Evolutionary conservation across 192 early-diverging fungal genomes (phyloP).

Genomic region (Linnemannia schmuckeri): DNA sequence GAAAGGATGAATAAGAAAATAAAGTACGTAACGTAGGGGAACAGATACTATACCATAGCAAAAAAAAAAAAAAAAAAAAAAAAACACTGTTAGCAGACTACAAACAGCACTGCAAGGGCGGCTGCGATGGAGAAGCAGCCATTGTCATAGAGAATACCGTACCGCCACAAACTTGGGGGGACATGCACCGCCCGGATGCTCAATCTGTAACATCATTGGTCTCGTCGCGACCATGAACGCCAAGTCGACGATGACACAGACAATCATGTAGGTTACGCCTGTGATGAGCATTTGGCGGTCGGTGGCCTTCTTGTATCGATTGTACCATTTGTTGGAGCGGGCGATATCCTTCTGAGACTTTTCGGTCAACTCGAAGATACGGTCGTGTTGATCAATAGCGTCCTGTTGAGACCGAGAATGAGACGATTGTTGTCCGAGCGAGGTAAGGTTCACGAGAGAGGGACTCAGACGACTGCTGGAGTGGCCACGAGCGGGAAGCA

Average conservation of each 20-base stretch:
- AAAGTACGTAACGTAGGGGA: conserved; percentile 18
- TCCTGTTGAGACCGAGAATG: background rate
- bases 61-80: background rate
- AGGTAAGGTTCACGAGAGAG: background rate
- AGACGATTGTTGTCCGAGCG: background rate
- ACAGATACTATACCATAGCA: conserved; percentile 17
- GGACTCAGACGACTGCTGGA: background rate
- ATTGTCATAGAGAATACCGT: background rate
- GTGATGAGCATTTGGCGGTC: conserved; percentile 35
- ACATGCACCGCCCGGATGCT: background rate
- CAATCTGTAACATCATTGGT: background rate
- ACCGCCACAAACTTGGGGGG: background rate
- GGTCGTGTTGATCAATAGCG: background rate
- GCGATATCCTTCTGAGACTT: conserved; percentile 17
- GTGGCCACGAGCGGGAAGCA: background rate
- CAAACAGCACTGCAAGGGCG: background rate
- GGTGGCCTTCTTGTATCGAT: conserved; percentile 33
- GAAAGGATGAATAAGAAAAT: conserved; percentile 62
- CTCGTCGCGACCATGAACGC: background rate
- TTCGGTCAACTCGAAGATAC: conserved; percentile 18
- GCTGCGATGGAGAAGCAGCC: background rate
- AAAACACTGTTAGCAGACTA: background rate
- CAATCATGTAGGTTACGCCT: conserved; percentile 12
- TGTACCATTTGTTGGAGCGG: conserved; percentile 42
- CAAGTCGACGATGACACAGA: conserved; percentile 5